Conservation (phyloP, 352 stramenopile species). For the Globisporangium lucens region DNA sequence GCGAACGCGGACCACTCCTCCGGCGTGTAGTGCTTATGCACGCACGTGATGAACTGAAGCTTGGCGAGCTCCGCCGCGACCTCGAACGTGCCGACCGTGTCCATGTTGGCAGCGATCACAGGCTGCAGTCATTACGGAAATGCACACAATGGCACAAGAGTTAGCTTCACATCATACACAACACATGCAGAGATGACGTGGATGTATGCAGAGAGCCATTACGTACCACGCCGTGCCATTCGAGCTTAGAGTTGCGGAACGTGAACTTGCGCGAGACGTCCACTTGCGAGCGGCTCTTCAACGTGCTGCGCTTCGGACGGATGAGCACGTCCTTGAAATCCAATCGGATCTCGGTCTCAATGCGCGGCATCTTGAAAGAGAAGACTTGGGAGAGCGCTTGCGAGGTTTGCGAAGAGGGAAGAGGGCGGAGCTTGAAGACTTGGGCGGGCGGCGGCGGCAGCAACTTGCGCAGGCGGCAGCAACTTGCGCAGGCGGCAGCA, state of each 20-base stretch:
- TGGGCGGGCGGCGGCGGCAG: background rate
- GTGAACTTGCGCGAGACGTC: conserved; percentile 62
- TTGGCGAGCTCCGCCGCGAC: conserved; percentile 78
- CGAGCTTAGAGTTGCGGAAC: conserved; percentile 77
- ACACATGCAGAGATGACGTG: background rate
- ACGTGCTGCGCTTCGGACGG: conserved; percentile 89
- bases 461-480: conserved; percentile 13
- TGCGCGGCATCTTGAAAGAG: conserved; percentile 64
- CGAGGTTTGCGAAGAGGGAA: background rate
- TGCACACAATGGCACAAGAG: background rate
- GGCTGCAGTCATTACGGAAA: conserved; percentile 30
- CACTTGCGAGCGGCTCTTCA: conserved; percentile 88
- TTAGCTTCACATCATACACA: background rate
- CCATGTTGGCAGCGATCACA: conserved; percentile 91
- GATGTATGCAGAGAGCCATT: conserved; percentile 1
- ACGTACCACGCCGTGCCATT: conserved; percentile 68
- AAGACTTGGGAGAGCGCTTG: background rate
- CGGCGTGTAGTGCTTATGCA: conserved; percentile 90
- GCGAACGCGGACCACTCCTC: conserved; percentile 69
- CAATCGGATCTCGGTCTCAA: conserved; percentile 89
- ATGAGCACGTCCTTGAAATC: conserved; percentile 95
- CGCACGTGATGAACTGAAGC: conserved; percentile 84
- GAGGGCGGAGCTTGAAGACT: background rate
- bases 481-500: conserved; percentile 31
- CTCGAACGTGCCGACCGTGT: conserved; percentile 91